A percentile compares a stretch with the other conserved stretches of the same genome.
phyloP scores from a whole-genome alignment of 306 rosid species.

The Medicago lupulina region DNA sequence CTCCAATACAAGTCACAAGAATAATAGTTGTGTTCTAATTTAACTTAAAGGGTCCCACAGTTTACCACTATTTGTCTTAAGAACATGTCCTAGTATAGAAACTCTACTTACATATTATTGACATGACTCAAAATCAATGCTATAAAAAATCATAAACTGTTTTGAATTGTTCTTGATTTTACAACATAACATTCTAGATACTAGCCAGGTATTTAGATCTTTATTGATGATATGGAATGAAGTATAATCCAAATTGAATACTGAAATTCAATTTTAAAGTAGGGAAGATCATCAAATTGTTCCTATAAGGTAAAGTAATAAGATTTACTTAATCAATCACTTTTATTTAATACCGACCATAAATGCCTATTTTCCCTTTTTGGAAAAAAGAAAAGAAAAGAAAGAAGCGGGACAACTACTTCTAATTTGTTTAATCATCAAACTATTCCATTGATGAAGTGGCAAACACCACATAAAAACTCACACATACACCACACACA shows the following conservation, averaged over 20 bases:
- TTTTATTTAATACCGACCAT: neutral
- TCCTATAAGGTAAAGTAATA: constrained; percentile 10
- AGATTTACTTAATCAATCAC: neutral
- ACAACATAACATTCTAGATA: neutral
- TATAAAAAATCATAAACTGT: neutral
- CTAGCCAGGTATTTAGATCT: neutral
- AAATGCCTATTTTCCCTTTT: neutral
- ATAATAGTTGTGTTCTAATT: neutral
- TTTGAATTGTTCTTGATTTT: neutral
- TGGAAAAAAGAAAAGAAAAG: neutral
- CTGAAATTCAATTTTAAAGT: constrained; percentile 3
- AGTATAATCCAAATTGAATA: constrained; percentile 14
- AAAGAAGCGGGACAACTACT: neutral
- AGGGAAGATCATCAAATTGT: neutral
- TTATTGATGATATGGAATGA: neutral
- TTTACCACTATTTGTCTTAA: neutral
- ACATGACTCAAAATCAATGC: neutral
- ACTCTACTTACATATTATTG: neutral
- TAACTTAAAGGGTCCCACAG: neutral
- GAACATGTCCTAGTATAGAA: neutral
- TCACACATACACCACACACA: too few species aligned
- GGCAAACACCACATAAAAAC: too few species aligned
- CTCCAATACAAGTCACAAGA: neutral
- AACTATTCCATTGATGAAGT: neutral
- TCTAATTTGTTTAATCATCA: neutral